Evolutionary conservation across 1,284 basidiomycete species (phyloP), one percentile per base, ranked within the genome.

Genomic region (Fistulinella cinereoalba): DNA sequence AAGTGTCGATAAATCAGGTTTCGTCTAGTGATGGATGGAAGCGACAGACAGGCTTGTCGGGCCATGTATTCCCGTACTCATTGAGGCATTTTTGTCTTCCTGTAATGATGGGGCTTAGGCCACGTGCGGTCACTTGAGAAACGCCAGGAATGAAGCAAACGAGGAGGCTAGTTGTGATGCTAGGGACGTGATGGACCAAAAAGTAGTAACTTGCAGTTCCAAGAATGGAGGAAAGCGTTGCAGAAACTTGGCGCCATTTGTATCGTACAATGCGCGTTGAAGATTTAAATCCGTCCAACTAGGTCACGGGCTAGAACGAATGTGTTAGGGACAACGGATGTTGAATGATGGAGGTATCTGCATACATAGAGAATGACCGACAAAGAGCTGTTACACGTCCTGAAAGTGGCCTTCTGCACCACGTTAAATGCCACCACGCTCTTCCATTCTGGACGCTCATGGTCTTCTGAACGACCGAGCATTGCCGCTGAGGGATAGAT

Each of bases 321-420:
- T 2, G 16, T 34, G 28, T 11, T 46, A 40, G 44, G 24, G 39
- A 23, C 6, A 4, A 21, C 11, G n/a, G 22, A 10, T 1, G n/a
- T 16, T 28, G n/a, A 13, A 8, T n/a, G n/a, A 16, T 10, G 8
- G 5, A 9, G 13, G 15, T 15, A 10, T 18, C 19, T n/a, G 37
- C 62, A 2, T 41, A 73, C 72, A 73, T 6, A 71, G 45, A 7
- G 72, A 71, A 18, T 67, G 52, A 3, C 73, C 72, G 22, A 74
- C 69, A 41, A 74, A 69, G 11, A 68, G 29, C 73, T 63, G 48
- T 70, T 73, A 42, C 53, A 66, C 12, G 65, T 55, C 37, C 68
- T 60, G 39, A 59, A 59, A 10, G 71, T 52, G 7, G 73, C 55
- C 18, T 63, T 38, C 39, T 48, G 57, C 6, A 62, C 22, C 11